phyloP scores from a whole-genome alignment of 495 filamentous ascomycete species.

The Penicillium salamii region DNA sequence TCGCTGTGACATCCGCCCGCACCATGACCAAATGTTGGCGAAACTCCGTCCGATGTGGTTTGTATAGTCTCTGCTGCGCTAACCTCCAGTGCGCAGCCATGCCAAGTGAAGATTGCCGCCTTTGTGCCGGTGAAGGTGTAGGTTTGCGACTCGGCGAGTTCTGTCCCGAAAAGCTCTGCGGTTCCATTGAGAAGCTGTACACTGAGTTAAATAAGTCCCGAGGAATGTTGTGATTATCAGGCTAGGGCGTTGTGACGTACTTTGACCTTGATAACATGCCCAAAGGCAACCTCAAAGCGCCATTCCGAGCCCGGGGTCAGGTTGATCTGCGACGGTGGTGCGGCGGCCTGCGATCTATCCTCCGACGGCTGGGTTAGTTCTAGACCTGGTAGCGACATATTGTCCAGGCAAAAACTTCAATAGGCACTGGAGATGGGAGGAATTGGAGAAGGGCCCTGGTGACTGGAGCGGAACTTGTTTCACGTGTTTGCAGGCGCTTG shows the following conservation, averaged over 20 bases:
- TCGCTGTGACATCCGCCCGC: conserved; percentile 60
- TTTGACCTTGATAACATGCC: conserved; percentile 59
- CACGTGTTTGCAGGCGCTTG: conserved; percentile 1
- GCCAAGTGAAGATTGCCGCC: conserved; percentile 85
- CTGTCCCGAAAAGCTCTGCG: conserved; percentile 94
- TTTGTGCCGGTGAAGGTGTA: conserved; percentile 85
- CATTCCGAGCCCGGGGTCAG: conserved; percentile 66
- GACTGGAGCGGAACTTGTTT: conserved; percentile 8
- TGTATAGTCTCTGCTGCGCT: conserved; percentile 44
- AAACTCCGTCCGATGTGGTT: conserved; percentile 19
- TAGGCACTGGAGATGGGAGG: not conserved
- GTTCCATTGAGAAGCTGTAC: conserved; percentile 69
- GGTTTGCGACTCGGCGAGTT: conserved; percentile 74
- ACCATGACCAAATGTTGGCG: conserved; percentile 27
- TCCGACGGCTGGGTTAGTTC: conserved; percentile 43
- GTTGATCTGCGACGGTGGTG: conserved; percentile 42
- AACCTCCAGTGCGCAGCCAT: conserved; percentile 82
- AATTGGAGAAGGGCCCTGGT: not conserved
- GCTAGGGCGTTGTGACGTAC: conserved; percentile 32
- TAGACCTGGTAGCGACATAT: conserved; percentile 50
- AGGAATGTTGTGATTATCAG: not conserved
- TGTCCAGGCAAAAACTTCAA: conserved; percentile 4
- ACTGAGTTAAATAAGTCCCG: conserved; percentile 18
- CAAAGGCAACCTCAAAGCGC: conserved; percentile 84
- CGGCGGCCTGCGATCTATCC: conserved; percentile 36